Evolutionary conservation across 139 green algal genomes (phyloP).

Genomic region (Closterium sp.): DNA sequence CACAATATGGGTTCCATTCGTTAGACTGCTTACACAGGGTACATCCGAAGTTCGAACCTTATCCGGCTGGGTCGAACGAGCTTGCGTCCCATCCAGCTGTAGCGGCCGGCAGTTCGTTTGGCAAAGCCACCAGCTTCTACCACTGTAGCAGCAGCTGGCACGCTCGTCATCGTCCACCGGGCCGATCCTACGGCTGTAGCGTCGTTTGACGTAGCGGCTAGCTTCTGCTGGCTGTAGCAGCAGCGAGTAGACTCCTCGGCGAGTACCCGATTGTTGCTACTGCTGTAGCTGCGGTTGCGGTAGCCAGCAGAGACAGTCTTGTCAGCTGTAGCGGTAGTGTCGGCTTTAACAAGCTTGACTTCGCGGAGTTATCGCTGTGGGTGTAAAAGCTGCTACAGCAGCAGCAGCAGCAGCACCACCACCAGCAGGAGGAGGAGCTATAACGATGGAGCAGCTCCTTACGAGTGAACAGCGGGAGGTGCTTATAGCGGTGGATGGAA

Average conservation of each 20-base stretch:
- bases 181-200: background rate
- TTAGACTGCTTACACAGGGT: too few relatives aligned
- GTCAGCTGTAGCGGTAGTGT: too few relatives aligned
- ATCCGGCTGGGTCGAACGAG: too few relatives aligned
- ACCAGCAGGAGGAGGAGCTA: background rate
- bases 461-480: background rate
- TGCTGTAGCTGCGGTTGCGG: too few relatives aligned
- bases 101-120: too few relatives aligned
- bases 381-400: background rate
- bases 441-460: conserved; percentile 3
- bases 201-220: background rate
- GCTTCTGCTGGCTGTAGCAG: background rate
- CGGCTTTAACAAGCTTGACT: background rate
- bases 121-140: too few relatives aligned
- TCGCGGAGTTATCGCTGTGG: background rate
- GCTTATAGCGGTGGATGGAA: conserved; percentile 6
- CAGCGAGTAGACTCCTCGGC: too few relatives aligned
- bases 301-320: too few relatives aligned
- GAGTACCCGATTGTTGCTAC: too few relatives aligned
- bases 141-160: background rate
- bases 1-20: too few relatives aligned
- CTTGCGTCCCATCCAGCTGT: too few relatives aligned
- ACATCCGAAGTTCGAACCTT: too few relatives aligned
- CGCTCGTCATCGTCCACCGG: background rate
- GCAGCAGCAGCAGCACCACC: background rate